Conservation (phyloP, 352 stramenopile genomes). For the Elongisporangium prolatum region DNA sequence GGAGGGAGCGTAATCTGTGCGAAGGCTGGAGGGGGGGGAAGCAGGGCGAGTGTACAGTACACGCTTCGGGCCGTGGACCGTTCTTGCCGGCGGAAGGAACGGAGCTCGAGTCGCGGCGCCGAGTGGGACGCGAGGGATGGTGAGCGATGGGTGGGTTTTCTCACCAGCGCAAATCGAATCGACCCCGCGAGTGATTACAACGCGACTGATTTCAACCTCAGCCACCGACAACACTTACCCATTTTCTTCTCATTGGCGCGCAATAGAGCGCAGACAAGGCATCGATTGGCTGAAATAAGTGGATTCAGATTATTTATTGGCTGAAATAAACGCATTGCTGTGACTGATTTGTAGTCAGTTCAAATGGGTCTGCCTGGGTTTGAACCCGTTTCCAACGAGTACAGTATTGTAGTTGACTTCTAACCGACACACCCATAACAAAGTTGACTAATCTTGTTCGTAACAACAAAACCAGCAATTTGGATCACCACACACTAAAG, state of each 20-base stretch:
- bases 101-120: neutral
- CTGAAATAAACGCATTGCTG: neutral
- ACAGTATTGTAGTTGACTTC: neutral
- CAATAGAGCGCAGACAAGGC: neutral
- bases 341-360: neutral
- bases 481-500: constrained; percentile 10
- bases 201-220: neutral
- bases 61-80: too few species aligned
- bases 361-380: neutral
- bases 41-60: too few species aligned
- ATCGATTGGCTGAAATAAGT: neutral
- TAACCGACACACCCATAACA: neutral
- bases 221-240: neutral
- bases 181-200: neutral
- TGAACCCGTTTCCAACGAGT: too few species aligned
- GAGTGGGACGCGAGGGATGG: neutral
- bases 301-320: neutral
- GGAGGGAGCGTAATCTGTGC: too few species aligned
- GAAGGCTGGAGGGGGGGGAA: too few species aligned
- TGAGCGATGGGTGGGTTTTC: neutral
- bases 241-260: neutral
- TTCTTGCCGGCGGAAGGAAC: neutral
- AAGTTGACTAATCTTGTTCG: neutral
- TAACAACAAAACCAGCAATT: neutral
- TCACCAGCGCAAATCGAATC: neutral